Evolutionary conservation across 1,284 basidiomycete genomes (phyloP).

Genomic region (Heterobasidion irregulare): DNA sequence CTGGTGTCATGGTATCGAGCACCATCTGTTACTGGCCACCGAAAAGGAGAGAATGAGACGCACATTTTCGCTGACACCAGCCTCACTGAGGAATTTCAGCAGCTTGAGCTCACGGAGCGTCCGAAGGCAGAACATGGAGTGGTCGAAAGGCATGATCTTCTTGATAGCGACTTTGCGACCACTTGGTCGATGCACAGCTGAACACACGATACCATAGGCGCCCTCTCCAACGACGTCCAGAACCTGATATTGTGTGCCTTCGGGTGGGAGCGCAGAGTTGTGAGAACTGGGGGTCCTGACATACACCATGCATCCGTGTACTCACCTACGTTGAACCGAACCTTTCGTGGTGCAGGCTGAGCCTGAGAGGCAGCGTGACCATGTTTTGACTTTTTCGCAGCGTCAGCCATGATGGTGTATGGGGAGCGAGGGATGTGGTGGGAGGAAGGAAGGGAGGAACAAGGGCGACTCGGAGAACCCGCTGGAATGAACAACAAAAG

Average conservation of each 20-base stretch:
- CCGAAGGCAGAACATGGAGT: constrained; percentile 85
- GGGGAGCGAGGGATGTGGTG: constrained; percentile 6
- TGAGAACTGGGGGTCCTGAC: neutral
- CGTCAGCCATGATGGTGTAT: constrained; percentile 11
- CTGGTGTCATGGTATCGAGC: too few relatives aligned
- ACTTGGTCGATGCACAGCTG: constrained; percentile 75
- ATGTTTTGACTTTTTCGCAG: constrained; percentile 40
- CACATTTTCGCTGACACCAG: constrained; percentile 90
- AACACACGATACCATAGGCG: constrained; percentile 85
- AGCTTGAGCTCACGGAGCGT: constrained; percentile 85
- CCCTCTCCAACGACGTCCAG: constrained; percentile 88
- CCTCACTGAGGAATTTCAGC: constrained; percentile 85
- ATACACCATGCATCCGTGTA: constrained; percentile 8
- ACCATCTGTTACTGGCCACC: neutral
- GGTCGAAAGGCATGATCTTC: constrained; percentile 90
- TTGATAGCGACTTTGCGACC: constrained; percentile 83
- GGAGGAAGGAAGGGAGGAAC: neutral
- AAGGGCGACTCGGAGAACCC: neutral
- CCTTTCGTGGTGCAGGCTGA: constrained; percentile 73
- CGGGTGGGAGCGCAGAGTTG: neutral
- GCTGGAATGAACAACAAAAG: neutral
- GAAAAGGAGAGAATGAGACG: constrained; percentile 20
- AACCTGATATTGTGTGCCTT: constrained; percentile 79
- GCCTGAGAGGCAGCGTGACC: constrained; percentile 52
- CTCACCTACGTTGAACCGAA: constrained; percentile 89